Conservation (phyloP, 1,139 yeast genomes). For the Blastobotrys ciferrii region DNA sequence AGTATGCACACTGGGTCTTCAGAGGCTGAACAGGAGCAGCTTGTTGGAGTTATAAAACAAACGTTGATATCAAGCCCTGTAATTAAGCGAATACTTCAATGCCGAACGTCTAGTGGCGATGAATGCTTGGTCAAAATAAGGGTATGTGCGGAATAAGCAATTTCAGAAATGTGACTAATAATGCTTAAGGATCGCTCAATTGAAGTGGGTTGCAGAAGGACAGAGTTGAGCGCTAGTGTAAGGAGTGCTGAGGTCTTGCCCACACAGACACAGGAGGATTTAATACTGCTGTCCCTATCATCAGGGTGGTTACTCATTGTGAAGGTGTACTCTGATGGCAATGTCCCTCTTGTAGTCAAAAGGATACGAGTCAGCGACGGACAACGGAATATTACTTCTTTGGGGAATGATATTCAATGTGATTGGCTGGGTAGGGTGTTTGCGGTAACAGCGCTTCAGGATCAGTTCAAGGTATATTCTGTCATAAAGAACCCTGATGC, state of each 20-base stretch:
- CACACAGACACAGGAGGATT: constrained; percentile 17
- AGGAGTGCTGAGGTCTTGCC: constrained; percentile 13
- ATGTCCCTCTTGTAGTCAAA: constrained; percentile 9
- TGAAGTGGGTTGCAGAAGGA: constrained; percentile 8
- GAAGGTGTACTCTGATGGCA: constrained; percentile 17
- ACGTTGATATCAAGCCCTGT: constrained; percentile 18
- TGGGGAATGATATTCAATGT: constrained; percentile 15
- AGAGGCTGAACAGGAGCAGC: background rate
- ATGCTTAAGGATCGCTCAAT: constrained; percentile 11
- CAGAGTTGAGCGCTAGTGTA: constrained; percentile 12
- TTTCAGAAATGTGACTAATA: background rate
- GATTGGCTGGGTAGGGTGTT: constrained; percentile 16
- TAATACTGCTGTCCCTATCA: constrained; percentile 17
- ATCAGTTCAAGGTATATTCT: constrained; percentile 9
- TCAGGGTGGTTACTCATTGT: constrained; percentile 19
- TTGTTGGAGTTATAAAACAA: constrained; percentile 8
- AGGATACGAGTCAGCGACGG: constrained; percentile 2
- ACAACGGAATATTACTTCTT: background rate
- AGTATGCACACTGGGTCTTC: background rate
- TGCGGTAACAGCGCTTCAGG: constrained; percentile 13
- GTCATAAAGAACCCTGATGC: background rate
- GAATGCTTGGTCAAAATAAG: constrained; percentile 12
- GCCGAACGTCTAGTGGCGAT: constrained; percentile 12
- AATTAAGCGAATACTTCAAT: constrained; percentile 12
- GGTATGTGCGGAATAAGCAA: constrained; percentile 4